Evolutionary conservation across 192 early-diverging fungal species (phyloP).

Genomic region (Coemansia pectinata): DNA sequence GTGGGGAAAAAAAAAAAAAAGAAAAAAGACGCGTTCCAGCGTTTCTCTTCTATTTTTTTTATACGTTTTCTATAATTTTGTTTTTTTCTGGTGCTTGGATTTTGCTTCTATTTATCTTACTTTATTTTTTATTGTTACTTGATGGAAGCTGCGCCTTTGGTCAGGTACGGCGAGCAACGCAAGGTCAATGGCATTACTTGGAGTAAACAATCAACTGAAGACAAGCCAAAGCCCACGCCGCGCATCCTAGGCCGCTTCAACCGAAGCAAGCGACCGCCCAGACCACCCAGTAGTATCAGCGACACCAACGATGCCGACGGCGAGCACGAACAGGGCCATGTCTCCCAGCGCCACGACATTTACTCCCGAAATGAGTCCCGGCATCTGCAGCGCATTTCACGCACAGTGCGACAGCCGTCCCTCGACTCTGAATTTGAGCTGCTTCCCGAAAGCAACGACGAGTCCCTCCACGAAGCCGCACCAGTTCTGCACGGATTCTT

Average conservation of each 20-base stretch:
- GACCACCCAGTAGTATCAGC: constrained; percentile 11
- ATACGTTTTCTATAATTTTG: background rate
- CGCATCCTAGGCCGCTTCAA: constrained; percentile 17
- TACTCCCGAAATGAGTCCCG: background rate
- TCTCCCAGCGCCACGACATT: background rate
- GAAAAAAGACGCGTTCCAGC: too few relatives aligned
- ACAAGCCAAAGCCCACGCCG: constrained; percentile 3
- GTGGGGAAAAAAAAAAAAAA: too few relatives aligned
- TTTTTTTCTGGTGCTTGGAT: background rate
- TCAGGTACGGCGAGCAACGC: background rate
- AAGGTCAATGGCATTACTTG: background rate
- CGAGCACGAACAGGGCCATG: background rate
- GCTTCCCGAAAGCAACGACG: background rate
- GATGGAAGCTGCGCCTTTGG: background rate
- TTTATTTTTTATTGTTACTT: background rate
- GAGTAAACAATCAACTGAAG: background rate
- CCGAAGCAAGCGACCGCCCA: background rate
- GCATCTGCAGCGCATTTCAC: background rate
- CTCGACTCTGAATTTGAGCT: background rate
- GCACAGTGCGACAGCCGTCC: background rate
- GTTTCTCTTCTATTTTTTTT: background rate
- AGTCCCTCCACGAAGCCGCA: background rate
- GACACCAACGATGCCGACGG: constrained; percentile 10
- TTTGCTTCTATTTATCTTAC: background rate
- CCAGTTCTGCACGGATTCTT: constrained; percentile 20